These are phyloP conservation scores for Linaria vulgaris DNA, from an alignment of 257 asterid genomes.

Conservation along the genomic window DNA sequence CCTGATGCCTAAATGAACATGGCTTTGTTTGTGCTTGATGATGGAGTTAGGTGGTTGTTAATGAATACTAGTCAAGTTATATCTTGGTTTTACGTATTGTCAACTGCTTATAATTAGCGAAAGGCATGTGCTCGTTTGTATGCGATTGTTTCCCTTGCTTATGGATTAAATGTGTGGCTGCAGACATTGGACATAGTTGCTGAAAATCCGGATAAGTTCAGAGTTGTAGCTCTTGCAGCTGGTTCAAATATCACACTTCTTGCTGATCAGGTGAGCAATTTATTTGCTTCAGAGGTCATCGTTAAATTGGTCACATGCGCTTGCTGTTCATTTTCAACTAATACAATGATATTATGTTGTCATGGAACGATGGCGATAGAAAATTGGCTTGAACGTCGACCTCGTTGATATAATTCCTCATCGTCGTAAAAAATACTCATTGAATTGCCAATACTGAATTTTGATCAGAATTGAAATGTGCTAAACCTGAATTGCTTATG, in stretches of 20 bases:
- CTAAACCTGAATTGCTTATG: too few relatives aligned
- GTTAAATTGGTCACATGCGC: not conserved
- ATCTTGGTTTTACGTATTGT: too few relatives aligned
- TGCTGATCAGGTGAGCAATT: conserved; percentile 79
- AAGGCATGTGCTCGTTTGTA: conserved; percentile 10
- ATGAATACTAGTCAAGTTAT: not conserved
- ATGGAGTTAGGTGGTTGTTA: not conserved
- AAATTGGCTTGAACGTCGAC: not conserved
- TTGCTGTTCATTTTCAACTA: conserved; percentile 13
- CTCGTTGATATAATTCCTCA: not conserved
- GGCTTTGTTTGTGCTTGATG: conserved; percentile 12
- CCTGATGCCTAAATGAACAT: conserved; percentile 10
- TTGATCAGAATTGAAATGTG: too few relatives aligned
- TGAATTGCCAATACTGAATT: too few relatives aligned
- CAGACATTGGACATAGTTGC: conserved; percentile 96
- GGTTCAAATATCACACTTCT: conserved; percentile 98
- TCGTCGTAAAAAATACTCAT: not conserved
- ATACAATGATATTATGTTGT: not conserved
- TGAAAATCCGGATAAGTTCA: conserved; percentile 89
- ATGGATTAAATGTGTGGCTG: conserved; percentile 27
- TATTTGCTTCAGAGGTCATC: not conserved
- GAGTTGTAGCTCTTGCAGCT: conserved; percentile 95
- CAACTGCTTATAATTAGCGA: not conserved
- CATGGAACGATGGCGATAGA: not conserved
- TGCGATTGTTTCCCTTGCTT: conserved; percentile 20